These are phyloP conservation scores for Drechslerella dactyloides DNA, from an alignment of 2,329 filamentous ascomycete genomes.

Conservation along the genomic window DNA sequence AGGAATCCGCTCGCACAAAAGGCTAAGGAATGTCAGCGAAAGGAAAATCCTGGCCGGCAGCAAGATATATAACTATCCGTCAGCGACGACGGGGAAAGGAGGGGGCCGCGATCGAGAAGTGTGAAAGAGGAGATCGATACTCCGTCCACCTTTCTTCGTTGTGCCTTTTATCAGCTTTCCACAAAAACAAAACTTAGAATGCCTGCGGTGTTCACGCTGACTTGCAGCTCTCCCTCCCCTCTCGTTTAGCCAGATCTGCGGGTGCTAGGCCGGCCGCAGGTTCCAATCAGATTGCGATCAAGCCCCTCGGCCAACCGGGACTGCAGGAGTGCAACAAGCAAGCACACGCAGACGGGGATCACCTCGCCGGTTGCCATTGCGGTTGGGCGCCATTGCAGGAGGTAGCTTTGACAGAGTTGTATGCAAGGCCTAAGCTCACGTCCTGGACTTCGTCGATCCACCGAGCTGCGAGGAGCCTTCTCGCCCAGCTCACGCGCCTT, in stretches of 20 bases:
- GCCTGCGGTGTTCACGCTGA: slow-evolving; percentile 25
- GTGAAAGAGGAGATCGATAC: slow-evolving; percentile 18
- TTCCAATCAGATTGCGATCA: slow-evolving; percentile 28
- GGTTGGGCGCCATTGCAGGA: neutral
- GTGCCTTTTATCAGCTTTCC: slow-evolving; percentile 47
- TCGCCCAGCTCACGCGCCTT: neutral
- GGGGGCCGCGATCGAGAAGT: slow-evolving; percentile 40
- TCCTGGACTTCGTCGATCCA: neutral
- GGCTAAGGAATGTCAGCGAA: neutral
- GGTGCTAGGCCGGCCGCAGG: slow-evolving; percentile 14
- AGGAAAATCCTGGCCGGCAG: neutral
- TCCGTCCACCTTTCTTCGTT: slow-evolving; percentile 17
- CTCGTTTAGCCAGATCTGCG: slow-evolving; percentile 37
- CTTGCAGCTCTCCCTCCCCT: slow-evolving; percentile 29
- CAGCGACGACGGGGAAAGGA: slow-evolving; percentile 6
- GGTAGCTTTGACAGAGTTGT: neutral
- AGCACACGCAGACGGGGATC: slow-evolving; percentile 1
- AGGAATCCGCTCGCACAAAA: neutral
- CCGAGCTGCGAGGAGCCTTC: neutral
- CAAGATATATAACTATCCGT: neutral
- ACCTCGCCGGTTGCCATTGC: neutral
- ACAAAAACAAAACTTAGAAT: slow-evolving; percentile 26
- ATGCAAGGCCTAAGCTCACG: neutral
- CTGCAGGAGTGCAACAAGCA: slow-evolving; percentile 24
- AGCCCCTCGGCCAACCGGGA: slow-evolving; percentile 33